Percentiles rank a stretch among this genome's conserved stretches.
These are phyloP conservation scores for Hypoxylon sp. DNA, from an alignment of 2,329 filamentous ascomycete genomes.

Conservation along the genomic window DNA sequence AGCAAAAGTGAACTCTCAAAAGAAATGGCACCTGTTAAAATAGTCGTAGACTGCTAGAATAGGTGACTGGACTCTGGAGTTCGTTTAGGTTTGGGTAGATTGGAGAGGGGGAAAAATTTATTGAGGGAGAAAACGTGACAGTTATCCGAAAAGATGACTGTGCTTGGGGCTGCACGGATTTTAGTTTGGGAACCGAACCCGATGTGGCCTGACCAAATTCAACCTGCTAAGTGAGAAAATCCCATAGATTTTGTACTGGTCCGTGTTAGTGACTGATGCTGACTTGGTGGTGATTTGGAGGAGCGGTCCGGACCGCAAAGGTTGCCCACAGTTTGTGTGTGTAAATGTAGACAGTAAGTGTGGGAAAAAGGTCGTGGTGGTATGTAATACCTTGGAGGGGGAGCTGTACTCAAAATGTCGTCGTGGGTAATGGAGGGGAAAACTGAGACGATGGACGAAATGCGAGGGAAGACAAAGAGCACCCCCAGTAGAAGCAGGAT, in stretches of 20 bases:
- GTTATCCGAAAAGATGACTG: slow-evolving; percentile 46
- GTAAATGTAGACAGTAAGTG: slow-evolving; percentile 21
- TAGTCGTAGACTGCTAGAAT: slow-evolving; percentile 29
- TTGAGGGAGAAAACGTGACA: slow-evolving; percentile 44
- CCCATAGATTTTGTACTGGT: slow-evolving; percentile 29
- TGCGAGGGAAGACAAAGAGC: slow-evolving; percentile 31
- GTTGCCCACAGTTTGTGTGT: slow-evolving; percentile 31
- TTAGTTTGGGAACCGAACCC: slow-evolving; percentile 43
- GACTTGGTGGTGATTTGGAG: slow-evolving; percentile 23
- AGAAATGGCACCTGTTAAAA: slow-evolving; percentile 38
- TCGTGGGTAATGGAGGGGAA: slow-evolving; percentile 18
- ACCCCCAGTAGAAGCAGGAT: slow-evolving; percentile 25
- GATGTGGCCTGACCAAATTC: slow-evolving; percentile 45
- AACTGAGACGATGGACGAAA: slow-evolving; percentile 10
- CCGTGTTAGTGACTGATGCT: slow-evolving; percentile 31
- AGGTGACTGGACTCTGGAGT: slow-evolving; percentile 20
- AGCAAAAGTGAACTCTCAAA: slow-evolving; percentile 5
- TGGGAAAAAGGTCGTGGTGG: slow-evolving; percentile 1
- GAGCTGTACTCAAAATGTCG: slow-evolving; percentile 12
- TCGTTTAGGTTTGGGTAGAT: slow-evolving; percentile 37
- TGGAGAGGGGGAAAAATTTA: slow-evolving; percentile 41
- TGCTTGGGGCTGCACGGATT: slow-evolving; percentile 43
- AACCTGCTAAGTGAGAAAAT: slow-evolving; percentile 38
- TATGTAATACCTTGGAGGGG: background rate
- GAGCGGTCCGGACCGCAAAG: slow-evolving; percentile 43